These are phyloP conservation scores for Vanderwaltozyma yarrowii DNA, from an alignment of 805 yeast genomes.

Conservation along the genomic window DNA sequence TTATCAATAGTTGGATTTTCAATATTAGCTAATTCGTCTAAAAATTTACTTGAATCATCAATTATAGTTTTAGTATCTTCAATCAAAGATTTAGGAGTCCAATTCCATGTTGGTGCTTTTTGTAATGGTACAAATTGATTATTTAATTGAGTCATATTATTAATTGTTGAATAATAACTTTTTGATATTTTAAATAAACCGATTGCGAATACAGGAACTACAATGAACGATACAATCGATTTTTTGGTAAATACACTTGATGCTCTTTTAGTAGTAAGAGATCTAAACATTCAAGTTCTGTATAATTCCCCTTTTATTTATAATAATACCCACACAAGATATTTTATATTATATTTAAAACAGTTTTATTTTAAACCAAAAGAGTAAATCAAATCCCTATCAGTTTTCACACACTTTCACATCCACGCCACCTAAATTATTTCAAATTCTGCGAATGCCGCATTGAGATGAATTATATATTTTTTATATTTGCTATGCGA, in stretches of 20 bases:
- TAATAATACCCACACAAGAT: too few species aligned
- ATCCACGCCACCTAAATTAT: too few species aligned
- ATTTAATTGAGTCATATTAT: neutral
- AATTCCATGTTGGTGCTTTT: slow-evolving; percentile 47
- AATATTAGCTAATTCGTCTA: slow-evolving; percentile 43
- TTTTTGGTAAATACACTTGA: neutral
- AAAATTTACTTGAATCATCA: slow-evolving; percentile 33
- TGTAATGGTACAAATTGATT: slow-evolving; percentile 15
- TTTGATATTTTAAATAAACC: neutral
- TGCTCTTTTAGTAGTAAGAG: neutral
- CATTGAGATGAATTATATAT: too few species aligned
- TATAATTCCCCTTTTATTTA: neutral
- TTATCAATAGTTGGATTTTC: slow-evolving; percentile 45
- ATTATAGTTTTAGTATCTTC: slow-evolving; percentile 37
- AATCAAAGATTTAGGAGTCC: slow-evolving; percentile 41
- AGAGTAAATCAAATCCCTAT: too few species aligned
- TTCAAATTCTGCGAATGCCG: too few species aligned
- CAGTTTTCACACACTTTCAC: too few species aligned
- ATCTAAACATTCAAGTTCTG: neutral
- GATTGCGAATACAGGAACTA: slow-evolving; percentile 5
- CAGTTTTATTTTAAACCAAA: too few species aligned
- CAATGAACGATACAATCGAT: slow-evolving; percentile 3
- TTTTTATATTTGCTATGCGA: too few species aligned
- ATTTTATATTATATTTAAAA: too few species aligned
- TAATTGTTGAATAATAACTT: neutral